These are phyloP conservation scores for Dendrocalamus sinicus DNA, from an alignment of 176 grass and related monocot species.

Conservation along the genomic window DNA sequence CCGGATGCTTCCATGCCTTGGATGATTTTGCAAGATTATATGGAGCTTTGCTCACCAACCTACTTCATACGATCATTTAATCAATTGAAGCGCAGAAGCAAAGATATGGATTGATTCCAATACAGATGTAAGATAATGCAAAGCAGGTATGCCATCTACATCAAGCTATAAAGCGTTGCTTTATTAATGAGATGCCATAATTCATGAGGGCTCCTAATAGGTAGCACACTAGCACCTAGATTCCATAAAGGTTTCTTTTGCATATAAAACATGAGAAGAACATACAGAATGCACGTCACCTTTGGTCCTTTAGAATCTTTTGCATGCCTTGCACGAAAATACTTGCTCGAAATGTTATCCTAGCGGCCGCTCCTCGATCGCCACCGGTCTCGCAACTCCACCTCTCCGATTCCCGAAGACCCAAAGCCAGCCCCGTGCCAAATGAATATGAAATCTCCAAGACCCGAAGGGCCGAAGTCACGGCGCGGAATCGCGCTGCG, in stretches of 20 bases:
- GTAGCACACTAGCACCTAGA: not conserved
- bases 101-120: not conserved
- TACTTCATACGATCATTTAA: conserved; percentile 37
- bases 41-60: conserved; percentile 84
- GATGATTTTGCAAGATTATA: conserved; percentile 60
- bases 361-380: no score
- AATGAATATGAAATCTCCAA: no score
- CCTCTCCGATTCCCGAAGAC: no score
- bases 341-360: no score
- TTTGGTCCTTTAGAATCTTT: no score
- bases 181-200: not conserved
- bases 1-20: conserved; percentile 55
- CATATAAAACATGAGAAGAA: not conserved
- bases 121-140: not conserved
- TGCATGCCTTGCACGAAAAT: not conserved
- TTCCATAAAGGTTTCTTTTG: not conserved
- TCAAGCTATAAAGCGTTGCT: not conserved
- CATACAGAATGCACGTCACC: not conserved
- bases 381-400: no score
- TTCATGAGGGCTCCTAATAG: not conserved
- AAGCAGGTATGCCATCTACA: not conserved
- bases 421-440: not conserved
- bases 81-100: not conserved
- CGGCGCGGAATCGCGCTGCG: no score
- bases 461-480: no score